These are phyloP conservation scores for Pseudevernia furfuracea DNA, from an alignment of 495 filamentous ascomycete genomes.

Conservation along the genomic window DNA sequence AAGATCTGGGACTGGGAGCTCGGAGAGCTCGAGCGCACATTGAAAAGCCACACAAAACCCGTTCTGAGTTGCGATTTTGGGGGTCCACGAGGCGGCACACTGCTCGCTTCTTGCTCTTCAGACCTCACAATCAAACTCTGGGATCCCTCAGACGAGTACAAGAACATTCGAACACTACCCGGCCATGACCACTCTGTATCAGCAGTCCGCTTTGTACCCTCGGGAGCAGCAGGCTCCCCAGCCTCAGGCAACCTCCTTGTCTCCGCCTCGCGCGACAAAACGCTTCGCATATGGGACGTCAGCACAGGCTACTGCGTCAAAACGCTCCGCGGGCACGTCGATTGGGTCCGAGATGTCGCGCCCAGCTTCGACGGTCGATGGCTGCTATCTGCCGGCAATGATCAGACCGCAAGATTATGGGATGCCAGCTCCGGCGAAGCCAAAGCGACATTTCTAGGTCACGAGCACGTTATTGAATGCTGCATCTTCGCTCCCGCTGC, in stretches of 20 bases:
- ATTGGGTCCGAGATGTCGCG: constrained; percentile 82
- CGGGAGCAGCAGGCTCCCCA: constrained; percentile 47
- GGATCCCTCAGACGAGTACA: constrained; percentile 91
- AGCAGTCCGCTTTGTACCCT: constrained; percentile 81
- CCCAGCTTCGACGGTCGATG: constrained; percentile 78
- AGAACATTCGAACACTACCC: constrained; percentile 85
- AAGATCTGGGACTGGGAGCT: constrained; percentile 99
- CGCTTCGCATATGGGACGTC: constrained; percentile 84
- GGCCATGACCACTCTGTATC: constrained; percentile 92
- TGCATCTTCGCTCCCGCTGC: constrained; percentile 79
- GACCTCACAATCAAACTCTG: constrained; percentile 94
- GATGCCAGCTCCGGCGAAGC: constrained; percentile 66
- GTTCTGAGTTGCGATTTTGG: constrained; percentile 90
- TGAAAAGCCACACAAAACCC: constrained; percentile 89
- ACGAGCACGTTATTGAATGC: constrained; percentile 87
- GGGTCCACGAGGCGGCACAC: constrained; percentile 72
- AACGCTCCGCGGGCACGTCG: constrained; percentile 70
- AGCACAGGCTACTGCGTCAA: constrained; percentile 89
- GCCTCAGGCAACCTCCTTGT: constrained; percentile 63
- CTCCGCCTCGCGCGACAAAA: constrained; percentile 73
- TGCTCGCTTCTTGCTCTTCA: constrained; percentile 83
- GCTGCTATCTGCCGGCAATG: constrained; percentile 73
- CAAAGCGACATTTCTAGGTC: constrained; percentile 75
- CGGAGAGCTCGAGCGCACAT: constrained; percentile 81
- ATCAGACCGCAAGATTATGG: constrained; percentile 78